A percentile compares a stretch with the other conserved stretches of the same genome.
These are phyloP conservation scores for Schizochytrium sp. DNA, from an alignment of 108 stramenopile genomes.

Conservation along the genomic window DNA sequence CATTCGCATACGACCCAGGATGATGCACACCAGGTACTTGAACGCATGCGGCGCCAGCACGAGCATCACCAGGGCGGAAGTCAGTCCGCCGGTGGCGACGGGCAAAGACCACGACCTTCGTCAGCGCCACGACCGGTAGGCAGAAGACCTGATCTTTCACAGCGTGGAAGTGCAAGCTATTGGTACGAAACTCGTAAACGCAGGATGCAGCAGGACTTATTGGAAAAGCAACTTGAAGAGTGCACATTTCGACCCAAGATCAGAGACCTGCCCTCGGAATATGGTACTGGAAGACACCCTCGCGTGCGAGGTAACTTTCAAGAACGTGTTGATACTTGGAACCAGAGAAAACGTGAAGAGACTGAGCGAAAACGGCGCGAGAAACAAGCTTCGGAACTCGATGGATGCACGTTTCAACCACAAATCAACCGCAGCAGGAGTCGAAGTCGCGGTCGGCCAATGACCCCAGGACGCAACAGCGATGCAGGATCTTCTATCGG, in stretches of 20 bases:
- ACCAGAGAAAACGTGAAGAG: conserved; percentile 67
- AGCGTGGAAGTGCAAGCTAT: neutral
- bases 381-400: conserved; percentile 66
- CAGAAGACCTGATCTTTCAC: neutral
- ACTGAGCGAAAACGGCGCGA: conserved; percentile 68
- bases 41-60: conserved; percentile 46
- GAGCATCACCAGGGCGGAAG: neutral
- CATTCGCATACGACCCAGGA: neutral
- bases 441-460: neutral
- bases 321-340: conserved; percentile 68
- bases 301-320: conserved; percentile 63
- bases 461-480: conserved; percentile 43
- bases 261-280: conserved; percentile 68
- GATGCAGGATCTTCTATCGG: conserved; percentile 53
- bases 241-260: conserved; percentile 75
- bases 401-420: conserved; percentile 71
- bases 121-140: conserved; percentile 6
- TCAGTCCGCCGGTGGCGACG: neutral
- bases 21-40: neutral
- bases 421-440: conserved; percentile 62
- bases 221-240: conserved; percentile 69
- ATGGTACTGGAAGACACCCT: neutral
- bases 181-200: conserved; percentile 61
- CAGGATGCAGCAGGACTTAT: conserved; percentile 66
- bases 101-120: neutral